Evolutionary conservation across 192 early-diverging fungal species (phyloP), one percentile per base, ranked within the genome.

Genomic region (Coemansia umbellata): DNA sequence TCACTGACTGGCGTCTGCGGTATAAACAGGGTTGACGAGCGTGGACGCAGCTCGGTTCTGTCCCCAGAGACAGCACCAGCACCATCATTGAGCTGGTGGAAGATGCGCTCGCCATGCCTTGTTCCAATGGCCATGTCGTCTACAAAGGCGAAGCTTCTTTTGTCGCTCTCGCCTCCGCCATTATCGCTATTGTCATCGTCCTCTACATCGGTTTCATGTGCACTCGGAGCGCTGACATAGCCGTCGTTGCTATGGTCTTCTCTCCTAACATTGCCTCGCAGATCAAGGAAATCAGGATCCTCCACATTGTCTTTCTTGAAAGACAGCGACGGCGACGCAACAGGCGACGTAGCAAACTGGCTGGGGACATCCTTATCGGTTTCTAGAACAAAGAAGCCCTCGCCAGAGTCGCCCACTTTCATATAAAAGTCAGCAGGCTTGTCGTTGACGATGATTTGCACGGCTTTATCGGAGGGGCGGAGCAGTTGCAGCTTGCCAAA

Each of bases 361-460:
- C 84, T 83, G 19, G 93, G 94, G 13, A 95, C 92, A 30, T 88
- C 84, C 50, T 89, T 81, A 24, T 95, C 91, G 0, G 91, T 90
- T 60, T 96, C 91, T 24, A 97, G 80, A 4, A 99, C 93, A 74
- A 99, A 99, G 64, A 99, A 99, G 17, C 91, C 93, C 64, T 99
- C 96, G 23, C 96, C 96, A 10, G 90, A 90, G 43, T 97, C 96
- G 9, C 94, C 91, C 4, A 99, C 86, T 53, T 99, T 99, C 96
- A 99, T 99, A 35, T 88, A 81, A 49, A 91, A 82, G 49, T 88
- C 83, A 10, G 85, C 80, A 1, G 66, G 63, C 53, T 81, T 39
- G 39, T 83, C 92, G 63, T 99, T 99, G 22, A 99, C 86, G 5
- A 81, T 74, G 27, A 99, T 77, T 39, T 91, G 85, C 39, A 91